These are phyloP conservation scores for Forsythia viridissima DNA, from an alignment of 257 asterid genomes.

Conservation along the genomic window DNA sequence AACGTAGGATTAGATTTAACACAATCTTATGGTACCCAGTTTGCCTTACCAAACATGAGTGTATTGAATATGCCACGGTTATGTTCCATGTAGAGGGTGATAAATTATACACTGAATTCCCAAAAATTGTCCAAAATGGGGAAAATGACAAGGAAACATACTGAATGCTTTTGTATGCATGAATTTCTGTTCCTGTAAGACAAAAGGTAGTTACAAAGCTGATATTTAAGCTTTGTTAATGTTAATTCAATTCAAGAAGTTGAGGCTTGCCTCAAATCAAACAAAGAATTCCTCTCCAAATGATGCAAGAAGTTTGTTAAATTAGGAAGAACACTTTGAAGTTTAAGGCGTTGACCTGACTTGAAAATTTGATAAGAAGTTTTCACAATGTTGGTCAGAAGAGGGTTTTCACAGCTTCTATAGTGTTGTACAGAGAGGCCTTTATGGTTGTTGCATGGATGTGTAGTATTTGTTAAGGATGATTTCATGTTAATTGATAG, in stretches of 20 bases:
- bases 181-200: neutral
- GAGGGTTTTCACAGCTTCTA: neutral
- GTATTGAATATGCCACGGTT: neutral
- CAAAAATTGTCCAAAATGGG: neutral
- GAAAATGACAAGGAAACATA: neutral
- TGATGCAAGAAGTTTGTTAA: neutral
- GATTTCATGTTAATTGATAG: neutral
- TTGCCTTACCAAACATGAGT: no score
- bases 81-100: neutral
- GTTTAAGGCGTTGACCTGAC: neutral
- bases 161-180: neutral
- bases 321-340: neutral
- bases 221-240: neutral
- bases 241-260: neutral
- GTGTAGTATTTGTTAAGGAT: neutral
- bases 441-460: neutral
- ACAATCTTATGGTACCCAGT: no score
- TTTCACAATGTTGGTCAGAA: neutral
- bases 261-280: neutral
- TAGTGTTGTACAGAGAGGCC: neutral
- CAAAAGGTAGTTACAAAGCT: neutral
- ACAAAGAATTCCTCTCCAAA: neutral
- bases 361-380: neutral
- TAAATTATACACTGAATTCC: neutral
- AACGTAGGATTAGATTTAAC: neutral